Base-by-base conservation (phyloP, 441 rosid species). In the Heliophila coronopifolia region DNA sequence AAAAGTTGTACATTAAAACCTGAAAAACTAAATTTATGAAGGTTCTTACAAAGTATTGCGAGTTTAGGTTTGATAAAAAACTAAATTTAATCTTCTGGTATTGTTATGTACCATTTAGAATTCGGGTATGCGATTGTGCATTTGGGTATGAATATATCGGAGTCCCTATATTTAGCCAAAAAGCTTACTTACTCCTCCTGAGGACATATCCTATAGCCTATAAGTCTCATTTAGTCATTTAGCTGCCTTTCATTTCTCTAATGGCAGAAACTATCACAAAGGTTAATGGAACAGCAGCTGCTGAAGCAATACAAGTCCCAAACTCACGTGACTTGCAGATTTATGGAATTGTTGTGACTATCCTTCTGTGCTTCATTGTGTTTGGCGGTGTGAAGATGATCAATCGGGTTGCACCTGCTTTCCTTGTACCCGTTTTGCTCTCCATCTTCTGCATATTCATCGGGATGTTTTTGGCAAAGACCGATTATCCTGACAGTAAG, bases 361-460 rank as follows among this genome's bases (percentile, higher is more conserved):
- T 93, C 62, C 37, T 86, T 60, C 71, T 93, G 20, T 86, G 96
- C 84, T 80, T 93, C 76, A 86, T 93, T 66, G 99, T 93, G 59
- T 93, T 93, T 70, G 97, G 99, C 58, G 99, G 97, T n/a, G 99
- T 93, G 71, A 89, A 86, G 81, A 89, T 89, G 70, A 93, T 93
- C 78, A 93, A 93, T 66, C 82, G 99, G 57, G 99, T 93, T 68
- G 99, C 99, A 31, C 99, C 99, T 51, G 89, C 99, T 68, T 89
- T 93, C 70, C 95, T 93, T 20, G 42, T 93, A 59, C 96, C 99
- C 35, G 97, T 93, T 54, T 63, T 93, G 45, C 63, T 93, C 65
- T 93, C 99, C 0, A 61, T 93, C 58, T 69, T 83, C 71, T 89
- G 97, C 81, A 93, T 93, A 67, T 89, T 86, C 60, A 52, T 86